A percentile compares a stretch with the other conserved stretches of the same genome.
Conservation (phyloP, 495 filamentous ascomycete genomes). For the Aspergillus ostianus region DNA sequence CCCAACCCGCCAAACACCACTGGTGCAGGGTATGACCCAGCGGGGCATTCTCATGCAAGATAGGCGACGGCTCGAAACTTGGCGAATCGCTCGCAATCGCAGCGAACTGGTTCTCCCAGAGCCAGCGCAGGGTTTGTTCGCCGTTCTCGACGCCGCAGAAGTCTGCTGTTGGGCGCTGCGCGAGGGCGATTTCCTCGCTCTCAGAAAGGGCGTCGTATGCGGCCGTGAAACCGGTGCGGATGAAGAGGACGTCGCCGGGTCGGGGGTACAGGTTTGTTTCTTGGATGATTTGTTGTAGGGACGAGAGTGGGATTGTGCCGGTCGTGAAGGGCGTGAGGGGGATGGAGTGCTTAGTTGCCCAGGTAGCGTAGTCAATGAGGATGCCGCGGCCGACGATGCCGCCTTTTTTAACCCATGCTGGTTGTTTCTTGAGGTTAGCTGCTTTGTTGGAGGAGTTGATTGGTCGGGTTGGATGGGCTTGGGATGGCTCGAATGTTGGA, state of each 20-base stretch:
- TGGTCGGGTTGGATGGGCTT: neutral
- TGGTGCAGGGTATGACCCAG: conserved; percentile 44
- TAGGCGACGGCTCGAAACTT: conserved; percentile 39
- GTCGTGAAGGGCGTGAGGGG: conserved; percentile 37
- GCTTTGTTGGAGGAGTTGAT: neutral
- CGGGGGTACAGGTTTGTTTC: conserved; percentile 37
- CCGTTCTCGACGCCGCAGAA: conserved; percentile 47
- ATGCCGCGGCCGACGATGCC: conserved; percentile 57
- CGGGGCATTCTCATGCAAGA: conserved; percentile 6
- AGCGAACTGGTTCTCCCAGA: conserved; percentile 50
- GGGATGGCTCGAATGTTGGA: no score
- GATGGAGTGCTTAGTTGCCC: conserved; percentile 39
- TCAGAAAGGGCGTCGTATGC: conserved; percentile 37
- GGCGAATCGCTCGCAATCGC: conserved; percentile 52
- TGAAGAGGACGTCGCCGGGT: conserved; percentile 55
- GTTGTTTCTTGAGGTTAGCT: conserved; percentile 2
- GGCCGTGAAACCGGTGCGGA: conserved; percentile 48
- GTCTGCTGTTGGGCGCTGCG: conserved; percentile 25
- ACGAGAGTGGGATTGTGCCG: conserved; percentile 36
- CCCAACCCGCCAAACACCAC: conserved; percentile 55
- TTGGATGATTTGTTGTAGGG: conserved; percentile 38
- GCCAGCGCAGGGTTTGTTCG: conserved; percentile 43
- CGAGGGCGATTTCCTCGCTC: conserved; percentile 29
- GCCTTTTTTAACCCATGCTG: conserved; percentile 43
- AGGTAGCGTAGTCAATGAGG: conserved; percentile 57